phyloP scores from a whole-genome alignment of 495 filamentous ascomycete species.

The Hypoxylon intermedium region DNA sequence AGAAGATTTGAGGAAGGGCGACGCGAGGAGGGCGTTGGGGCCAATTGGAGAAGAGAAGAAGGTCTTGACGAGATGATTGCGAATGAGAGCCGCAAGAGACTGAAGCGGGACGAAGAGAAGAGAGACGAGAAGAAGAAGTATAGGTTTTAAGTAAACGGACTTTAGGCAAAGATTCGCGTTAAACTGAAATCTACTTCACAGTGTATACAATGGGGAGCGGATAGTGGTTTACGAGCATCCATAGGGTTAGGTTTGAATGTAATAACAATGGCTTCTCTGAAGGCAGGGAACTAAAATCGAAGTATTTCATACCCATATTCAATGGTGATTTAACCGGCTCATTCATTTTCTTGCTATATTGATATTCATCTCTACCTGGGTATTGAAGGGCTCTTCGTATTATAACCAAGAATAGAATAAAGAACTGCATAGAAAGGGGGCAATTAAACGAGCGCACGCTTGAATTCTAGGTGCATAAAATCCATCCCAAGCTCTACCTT shows the following conservation, averaged over 20 bases:
- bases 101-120: constrained; percentile 84
- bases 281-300: too few relatives aligned
- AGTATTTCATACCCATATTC: too few relatives aligned
- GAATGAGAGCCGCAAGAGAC: constrained; percentile 85
- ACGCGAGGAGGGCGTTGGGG: constrained; percentile 68
- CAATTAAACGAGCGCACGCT: too few relatives aligned
- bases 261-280: background rate
- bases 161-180: constrained; percentile 1
- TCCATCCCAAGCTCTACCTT: background rate
- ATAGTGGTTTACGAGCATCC: background rate
- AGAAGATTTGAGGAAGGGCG: constrained; percentile 76
- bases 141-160: constrained; percentile 32
- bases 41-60: constrained; percentile 85
- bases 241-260: too few relatives aligned
- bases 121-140: constrained; percentile 57
- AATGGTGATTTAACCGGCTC: too few relatives aligned
- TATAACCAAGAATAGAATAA: too few relatives aligned
- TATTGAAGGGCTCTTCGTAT: too few relatives aligned
- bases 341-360: too few relatives aligned
- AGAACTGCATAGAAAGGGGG: too few relatives aligned
- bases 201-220: constrained; percentile 21
- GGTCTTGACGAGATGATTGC: constrained; percentile 98
- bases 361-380: too few relatives aligned
- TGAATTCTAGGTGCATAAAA: too few relatives aligned
- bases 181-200: constrained; percentile 17